Evolutionary conservation across 176 grass and related monocot species (phyloP).

Genomic region (Aegilops sharonensis): DNA sequence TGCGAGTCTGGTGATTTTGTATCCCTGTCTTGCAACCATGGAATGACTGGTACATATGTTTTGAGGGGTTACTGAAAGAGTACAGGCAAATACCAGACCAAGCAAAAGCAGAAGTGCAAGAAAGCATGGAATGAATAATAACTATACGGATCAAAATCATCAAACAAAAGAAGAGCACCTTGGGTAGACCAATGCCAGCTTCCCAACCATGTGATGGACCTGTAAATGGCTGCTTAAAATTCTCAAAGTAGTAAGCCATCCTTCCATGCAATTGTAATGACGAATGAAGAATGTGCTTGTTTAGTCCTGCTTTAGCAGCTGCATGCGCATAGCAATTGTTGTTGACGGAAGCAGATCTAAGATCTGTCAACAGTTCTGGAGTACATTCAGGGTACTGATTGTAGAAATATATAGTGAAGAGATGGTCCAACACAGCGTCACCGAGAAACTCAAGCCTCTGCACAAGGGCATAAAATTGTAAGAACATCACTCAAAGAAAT

Average conservation of each 20-base stretch:
- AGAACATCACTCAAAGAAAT: not conserved
- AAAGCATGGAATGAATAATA: not conserved
- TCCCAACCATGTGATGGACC: conserved; percentile 75
- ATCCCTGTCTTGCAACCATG: not conserved
- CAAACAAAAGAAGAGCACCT: conserved; percentile 35
- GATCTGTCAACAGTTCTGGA: conserved; percentile 66
- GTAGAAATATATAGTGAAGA: conserved; percentile 65
- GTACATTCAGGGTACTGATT: conserved; percentile 60
- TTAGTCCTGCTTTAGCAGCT: conserved; percentile 64
- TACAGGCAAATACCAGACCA: not conserved
- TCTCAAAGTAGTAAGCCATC: conserved; percentile 51
- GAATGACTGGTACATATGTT: not conserved
- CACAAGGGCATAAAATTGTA: conserved; percentile 19
- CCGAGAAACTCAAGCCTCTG: conserved; percentile 89
- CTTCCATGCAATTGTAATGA: conserved; percentile 49
- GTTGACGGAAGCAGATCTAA: conserved; percentile 80
- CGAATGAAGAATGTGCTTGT: conserved; percentile 70
- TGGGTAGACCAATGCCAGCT: conserved; percentile 70
- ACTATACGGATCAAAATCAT: not conserved
- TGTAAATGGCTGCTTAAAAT: conserved; percentile 30
- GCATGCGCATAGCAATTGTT: conserved; percentile 81
- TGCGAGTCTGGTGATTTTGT: not conserved
- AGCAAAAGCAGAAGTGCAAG: not conserved
- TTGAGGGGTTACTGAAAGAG: not conserved
- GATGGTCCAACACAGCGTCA: conserved; percentile 69